phyloP scores from a whole-genome alignment of 495 filamentous ascomycete species.

The Usnea hakonensis region DNA sequence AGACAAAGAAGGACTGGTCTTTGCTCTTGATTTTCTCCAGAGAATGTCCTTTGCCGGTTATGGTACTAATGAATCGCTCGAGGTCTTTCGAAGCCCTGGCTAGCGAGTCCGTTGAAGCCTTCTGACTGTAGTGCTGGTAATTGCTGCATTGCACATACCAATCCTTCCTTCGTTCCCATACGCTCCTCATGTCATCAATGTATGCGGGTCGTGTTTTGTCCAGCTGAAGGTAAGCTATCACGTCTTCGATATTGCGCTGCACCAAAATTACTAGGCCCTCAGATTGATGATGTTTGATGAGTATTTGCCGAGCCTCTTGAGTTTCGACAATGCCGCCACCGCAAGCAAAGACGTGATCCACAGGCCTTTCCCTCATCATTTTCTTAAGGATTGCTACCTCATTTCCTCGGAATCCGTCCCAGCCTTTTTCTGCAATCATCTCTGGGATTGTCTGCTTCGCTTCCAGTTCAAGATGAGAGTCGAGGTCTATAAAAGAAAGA shows the following conservation, averaged over 20 bases:
- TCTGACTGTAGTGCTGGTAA: slow-evolving; percentile 81
- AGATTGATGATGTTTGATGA: slow-evolving; percentile 62
- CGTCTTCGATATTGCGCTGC: slow-evolving; percentile 75
- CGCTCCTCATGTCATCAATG: slow-evolving; percentile 84
- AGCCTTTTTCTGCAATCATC: slow-evolving; percentile 69
- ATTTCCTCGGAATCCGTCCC: slow-evolving; percentile 79
- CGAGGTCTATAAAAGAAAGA: slow-evolving; percentile 77
- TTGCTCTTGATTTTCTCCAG: slow-evolving; percentile 61
- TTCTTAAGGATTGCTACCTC: slow-evolving; percentile 69
- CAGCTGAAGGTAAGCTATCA: slow-evolving; percentile 81
- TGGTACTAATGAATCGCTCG: slow-evolving; percentile 61
- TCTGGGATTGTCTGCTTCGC: slow-evolving; percentile 73
- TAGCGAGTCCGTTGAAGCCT: slow-evolving; percentile 41
- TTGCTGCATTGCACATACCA: slow-evolving; percentile 95
- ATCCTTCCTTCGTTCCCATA: slow-evolving; percentile 85
- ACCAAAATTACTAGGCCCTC: slow-evolving; percentile 89
- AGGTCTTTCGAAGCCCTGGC: slow-evolving; percentile 69
- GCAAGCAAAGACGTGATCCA: slow-evolving; percentile 79
- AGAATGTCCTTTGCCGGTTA: slow-evolving; percentile 61
- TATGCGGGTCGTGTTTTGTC: slow-evolving; percentile 93
- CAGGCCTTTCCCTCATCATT: slow-evolving; percentile 63
- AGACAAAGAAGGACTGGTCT: slow-evolving; percentile 83
- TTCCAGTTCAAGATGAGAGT: slow-evolving; percentile 69
- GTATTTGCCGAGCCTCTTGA: slow-evolving; percentile 67
- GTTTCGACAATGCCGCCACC: slow-evolving; percentile 92